Evolutionary conservation across 768 basidiomycete species (phyloP).

Genomic region (Hydnum rufescens): DNA sequence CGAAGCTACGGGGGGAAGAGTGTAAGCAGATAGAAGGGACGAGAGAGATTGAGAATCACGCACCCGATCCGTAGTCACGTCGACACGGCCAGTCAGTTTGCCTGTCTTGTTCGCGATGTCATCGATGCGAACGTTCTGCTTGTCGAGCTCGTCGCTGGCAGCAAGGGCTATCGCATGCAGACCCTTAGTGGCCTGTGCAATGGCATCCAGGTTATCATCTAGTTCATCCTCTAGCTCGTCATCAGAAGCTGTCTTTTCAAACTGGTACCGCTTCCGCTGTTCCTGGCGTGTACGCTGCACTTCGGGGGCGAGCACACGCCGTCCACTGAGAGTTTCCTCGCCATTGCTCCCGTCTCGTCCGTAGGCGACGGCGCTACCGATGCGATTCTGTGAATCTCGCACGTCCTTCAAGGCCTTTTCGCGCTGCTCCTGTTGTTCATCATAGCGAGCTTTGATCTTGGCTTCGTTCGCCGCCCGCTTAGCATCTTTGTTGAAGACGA

Average conservation of each 20-base stretch:
- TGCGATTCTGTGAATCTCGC: slow-evolving; percentile 66
- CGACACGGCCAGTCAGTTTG: slow-evolving; percentile 50
- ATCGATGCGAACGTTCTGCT: slow-evolving; percentile 65
- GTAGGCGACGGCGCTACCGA: slow-evolving; percentile 54
- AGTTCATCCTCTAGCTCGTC: slow-evolving; percentile 91
- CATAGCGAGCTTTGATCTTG: slow-evolving; percentile 67
- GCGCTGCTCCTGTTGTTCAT: slow-evolving; percentile 65
- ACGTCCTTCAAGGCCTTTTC: slow-evolving; percentile 76
- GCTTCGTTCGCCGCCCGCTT: slow-evolving; percentile 78
- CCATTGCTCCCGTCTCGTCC: slow-evolving; percentile 21
- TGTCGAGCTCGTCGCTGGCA: slow-evolving; percentile 76
- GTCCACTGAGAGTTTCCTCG: slow-evolving; percentile 23
- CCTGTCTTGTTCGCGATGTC: slow-evolving; percentile 63
- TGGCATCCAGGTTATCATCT: slow-evolving; percentile 79
- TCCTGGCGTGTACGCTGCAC: slow-evolving; percentile 40
- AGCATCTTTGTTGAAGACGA: slow-evolving; percentile 80
- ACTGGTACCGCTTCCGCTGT: slow-evolving; percentile 69
- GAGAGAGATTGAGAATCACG: slow-evolving; percentile 12
- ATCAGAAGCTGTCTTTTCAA: slow-evolving; percentile 76
- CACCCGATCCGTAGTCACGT: slow-evolving; percentile 68
- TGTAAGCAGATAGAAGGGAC: neutral
- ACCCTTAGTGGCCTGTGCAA: slow-evolving; percentile 52
- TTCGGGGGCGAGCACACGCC: slow-evolving; percentile 26
- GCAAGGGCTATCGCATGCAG: slow-evolving; percentile 61
- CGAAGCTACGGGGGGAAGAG: neutral